Conservation (phyloP, 2,329 filamentous ascomycete genomes). For the Alternaria atra region DNA sequence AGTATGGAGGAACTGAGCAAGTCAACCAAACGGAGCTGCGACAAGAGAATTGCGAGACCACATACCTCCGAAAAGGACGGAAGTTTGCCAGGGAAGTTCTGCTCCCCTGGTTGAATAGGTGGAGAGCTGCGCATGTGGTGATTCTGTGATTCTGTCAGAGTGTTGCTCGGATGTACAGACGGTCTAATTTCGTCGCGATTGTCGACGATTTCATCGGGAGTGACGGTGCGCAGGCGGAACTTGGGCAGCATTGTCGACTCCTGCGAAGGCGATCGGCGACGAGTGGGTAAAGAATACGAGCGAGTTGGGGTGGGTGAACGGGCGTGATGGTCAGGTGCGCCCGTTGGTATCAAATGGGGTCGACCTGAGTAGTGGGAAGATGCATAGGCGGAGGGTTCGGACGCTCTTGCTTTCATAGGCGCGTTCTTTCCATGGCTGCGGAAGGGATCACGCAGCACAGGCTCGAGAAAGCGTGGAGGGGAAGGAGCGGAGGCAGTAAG, state of each 20-base stretch:
- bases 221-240: not conserved
- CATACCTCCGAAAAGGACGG: slow-evolving; percentile 46
- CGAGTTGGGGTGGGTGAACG: not conserved
- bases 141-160: slow-evolving; percentile 34
- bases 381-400: not conserved
- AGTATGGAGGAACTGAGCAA: slow-evolving; percentile 34
- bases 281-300: not conserved
- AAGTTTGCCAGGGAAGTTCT: slow-evolving; percentile 33
- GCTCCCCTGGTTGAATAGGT: slow-evolving; percentile 46
- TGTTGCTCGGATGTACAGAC: not conserved
- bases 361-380: not conserved
- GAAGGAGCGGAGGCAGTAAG: slow-evolving; percentile 1
- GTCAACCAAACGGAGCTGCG: slow-evolving; percentile 16
- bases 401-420: not conserved
- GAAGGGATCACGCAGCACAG: slow-evolving; percentile 9
- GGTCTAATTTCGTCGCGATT: not conserved
- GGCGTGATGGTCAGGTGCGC: not conserved
- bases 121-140: slow-evolving; percentile 44
- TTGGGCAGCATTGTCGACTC: not conserved
- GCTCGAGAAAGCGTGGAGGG: slow-evolving; percentile 5
- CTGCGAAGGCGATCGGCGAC: not conserved
- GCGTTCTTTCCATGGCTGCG: not conserved
- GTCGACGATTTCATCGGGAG: not conserved
- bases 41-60: not conserved
- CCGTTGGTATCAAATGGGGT: not conserved